Evolutionary conservation across 2,329 filamentous ascomycete species (phyloP).

Genomic region (Claviceps paspali): DNA sequence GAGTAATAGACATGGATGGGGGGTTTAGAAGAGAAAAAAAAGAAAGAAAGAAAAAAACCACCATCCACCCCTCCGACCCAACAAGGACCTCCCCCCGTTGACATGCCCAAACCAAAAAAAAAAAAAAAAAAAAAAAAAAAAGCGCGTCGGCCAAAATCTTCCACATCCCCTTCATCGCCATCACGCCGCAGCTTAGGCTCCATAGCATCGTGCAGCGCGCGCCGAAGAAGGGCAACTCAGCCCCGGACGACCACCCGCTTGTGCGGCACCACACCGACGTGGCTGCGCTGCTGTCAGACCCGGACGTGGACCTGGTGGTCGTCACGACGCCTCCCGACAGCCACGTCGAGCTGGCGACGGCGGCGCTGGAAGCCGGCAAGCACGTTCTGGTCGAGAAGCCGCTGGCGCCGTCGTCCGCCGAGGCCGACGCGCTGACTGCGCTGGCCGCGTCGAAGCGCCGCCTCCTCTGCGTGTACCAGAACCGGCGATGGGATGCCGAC

Average conservation of each 20-base stretch:
- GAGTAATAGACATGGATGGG: no score
- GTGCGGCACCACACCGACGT: slow-evolving; percentile 48
- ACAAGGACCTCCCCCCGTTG: no score
- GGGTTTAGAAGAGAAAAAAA: not conserved
- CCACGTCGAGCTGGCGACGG: slow-evolving; percentile 50
- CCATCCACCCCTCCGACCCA: no score
- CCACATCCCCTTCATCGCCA: slow-evolving; percentile 64
- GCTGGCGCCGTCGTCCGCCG: slow-evolving; percentile 55
- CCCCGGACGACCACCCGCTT: slow-evolving; percentile 50
- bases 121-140: no score
- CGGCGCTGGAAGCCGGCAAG: slow-evolving; percentile 54
- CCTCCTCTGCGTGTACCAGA: slow-evolving; percentile 56
- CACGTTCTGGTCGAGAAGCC: slow-evolving; percentile 74
- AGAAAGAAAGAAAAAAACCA: not conserved
- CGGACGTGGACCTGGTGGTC: slow-evolving; percentile 51
- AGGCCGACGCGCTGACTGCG: slow-evolving; percentile 48
- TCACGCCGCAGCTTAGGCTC: slow-evolving; percentile 48
- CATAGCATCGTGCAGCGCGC: slow-evolving; percentile 63
- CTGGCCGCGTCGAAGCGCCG: slow-evolving; percentile 35
- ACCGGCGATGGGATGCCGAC: slow-evolving; percentile 65
- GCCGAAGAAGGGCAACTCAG: slow-evolving; percentile 49
- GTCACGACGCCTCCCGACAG: slow-evolving; percentile 57
- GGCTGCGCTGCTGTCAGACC: slow-evolving; percentile 49
- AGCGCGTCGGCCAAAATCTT: slow-evolving; percentile 60
- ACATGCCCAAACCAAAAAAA: no score